Evolutionary conservation across 371 early-diverging fungal species (phyloP), one percentile per base, ranked within the genome.

Genomic region (Apophysomyces variabilis): DNA sequence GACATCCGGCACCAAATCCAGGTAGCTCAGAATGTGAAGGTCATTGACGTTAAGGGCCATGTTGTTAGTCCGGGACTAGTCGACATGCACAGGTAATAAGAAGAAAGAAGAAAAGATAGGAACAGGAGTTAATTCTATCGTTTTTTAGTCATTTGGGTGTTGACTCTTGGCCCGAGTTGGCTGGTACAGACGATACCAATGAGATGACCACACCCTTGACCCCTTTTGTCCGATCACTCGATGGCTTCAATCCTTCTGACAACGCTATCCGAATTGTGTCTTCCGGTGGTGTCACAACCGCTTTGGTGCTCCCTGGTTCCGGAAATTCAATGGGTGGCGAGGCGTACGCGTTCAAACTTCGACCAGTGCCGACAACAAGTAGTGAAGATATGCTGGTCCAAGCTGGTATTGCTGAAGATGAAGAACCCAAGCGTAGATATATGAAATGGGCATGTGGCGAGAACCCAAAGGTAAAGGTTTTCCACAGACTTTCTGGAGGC

Each of bases 391-490:
- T 91, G 89, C 67, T 85, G 14, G 78, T 90, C 26, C 79, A 89
- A 69, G 74, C 84, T 41, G 84, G 83, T 50, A 67, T 78, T 47
- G 74, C 76, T 57, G 68, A 64, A 16, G 38, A 47, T 11, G 50
- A 58, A 3, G 71, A 71, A 21, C 54, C 64, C 18, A 70, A 70
- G 50, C 89, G 90, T 89, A 72, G 92, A 38, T 93, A 83, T 74
- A 86, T 90, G 87, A 93, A 93, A 75, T 88, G 89, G 87, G 92
- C 93, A 9, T 91, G 89, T 58, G 93, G 93, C 21, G 93, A 93
- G 73, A 93, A 92, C 76, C 86, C 90, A 54, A 92, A 92, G 32
- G 32, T 26, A 26, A 26, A 26, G 77, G 66, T 75, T 50, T 50
- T 16, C 16, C 0, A 21, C 16, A 50, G 3, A 1, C 32, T 3